Base-by-base conservation (phyloP, 2,329 filamentous ascomycete genomes). In the Neonectria sp. region DNA sequence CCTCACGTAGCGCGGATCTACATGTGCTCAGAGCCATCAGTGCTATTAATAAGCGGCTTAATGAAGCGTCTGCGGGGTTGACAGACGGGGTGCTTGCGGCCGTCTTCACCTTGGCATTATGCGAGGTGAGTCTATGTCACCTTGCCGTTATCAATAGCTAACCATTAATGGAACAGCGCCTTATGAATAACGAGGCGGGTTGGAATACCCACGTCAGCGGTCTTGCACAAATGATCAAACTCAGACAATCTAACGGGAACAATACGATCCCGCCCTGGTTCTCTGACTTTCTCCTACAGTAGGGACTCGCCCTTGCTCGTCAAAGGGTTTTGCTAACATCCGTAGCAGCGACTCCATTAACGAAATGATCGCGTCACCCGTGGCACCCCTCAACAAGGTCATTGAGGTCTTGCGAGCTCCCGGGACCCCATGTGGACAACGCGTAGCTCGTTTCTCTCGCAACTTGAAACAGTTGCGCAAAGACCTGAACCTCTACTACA, bases 1-100 rank as follows among this genome's bases (percentile, higher is more conserved):
- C 63, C 51, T 0, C 49, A 52, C 17, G 29, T 51, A 1, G 6
- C 65, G 9, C 56, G 60, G 5, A 73, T 63, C 3, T 56, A 52
- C 6, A 67, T 25, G 31, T n/a, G n/a, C 6, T 25, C 3, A 25
- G 57, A 15, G 73, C 73, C 6, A 67, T 75, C 8, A 33, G 46
- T 4, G 59, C 67, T 13, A 64, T 75, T 29, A 74, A 74, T 9
- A 37, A 59, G 4, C 60, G 57, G 4, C 48, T 74, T 2, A 40
- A 55, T 9, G 59, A 63, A 1, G 21, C 67, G 0, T 35, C n/a
- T 9, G n/a, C 49, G 0, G 56, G 64, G 2, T 27, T 74, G 8
- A 68, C 65, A 1, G 72, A 74, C 11, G 71, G 72, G 0, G 48
- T 74, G 2, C 71, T 75, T 6, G 67, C 71, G 1, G 72, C 72